Base-by-base conservation (phyloP, 805 yeast genomes). In the Pichia phayaonensis region DNA sequence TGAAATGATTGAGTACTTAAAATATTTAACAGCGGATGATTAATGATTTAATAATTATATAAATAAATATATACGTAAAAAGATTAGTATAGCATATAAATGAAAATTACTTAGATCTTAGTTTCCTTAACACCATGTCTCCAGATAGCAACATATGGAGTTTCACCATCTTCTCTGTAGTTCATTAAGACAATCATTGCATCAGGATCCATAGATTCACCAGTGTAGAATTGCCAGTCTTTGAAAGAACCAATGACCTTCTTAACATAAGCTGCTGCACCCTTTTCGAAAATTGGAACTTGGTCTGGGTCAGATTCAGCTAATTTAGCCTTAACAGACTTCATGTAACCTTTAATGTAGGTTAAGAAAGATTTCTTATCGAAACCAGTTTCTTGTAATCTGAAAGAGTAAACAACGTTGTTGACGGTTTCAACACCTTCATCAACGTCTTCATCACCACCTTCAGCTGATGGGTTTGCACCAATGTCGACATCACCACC, bases 161-260 rank as follows among this genome's bases (percentile, higher is more conserved):
- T 94, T 66, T 83, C 79, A 80, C 99, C 99, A 72, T 94, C 98
- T 80, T 94, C 99, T 79, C 99, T 95, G 90, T 92, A 94, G 95
- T 94, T 94, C 76, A 94, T 86, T 73, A 94, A 83, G 63, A 90
- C 89, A 70, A 94, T 76, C 99, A 94, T 94, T 64, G 85, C 99
- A 76, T 94, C 99, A 73, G 99, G 99, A 83, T 94, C 97, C 99
- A 94, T 94, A 71, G 96, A 86, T 80, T 92, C 98, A 81, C 99
- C 98, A 63, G 97, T 92, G 90, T 76, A 94, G 83, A 94, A 94
- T 72, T 94, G 99, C 95, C 95, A 94, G 83, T 94, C 99, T 71
- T 85, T 86, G 94, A 94, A 94, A 74, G 90, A 85, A 67, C 83
- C 86, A 66, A 94, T 73, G 61, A 94, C 85, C 83, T 94, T 94